phyloP scores from a whole-genome alignment of 805 yeast genomes.

The Saccharomyces cerevisiae region DNA sequence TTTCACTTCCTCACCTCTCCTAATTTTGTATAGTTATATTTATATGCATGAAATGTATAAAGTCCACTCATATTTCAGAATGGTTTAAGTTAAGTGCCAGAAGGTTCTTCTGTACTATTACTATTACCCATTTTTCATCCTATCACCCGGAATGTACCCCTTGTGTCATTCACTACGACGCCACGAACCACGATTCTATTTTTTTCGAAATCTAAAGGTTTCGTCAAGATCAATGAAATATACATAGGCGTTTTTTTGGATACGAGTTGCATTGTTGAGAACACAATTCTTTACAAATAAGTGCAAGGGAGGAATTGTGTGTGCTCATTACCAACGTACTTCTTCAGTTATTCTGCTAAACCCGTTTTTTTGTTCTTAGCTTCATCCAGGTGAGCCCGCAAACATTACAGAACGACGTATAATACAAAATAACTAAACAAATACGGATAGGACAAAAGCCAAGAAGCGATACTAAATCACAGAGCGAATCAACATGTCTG shows the following conservation, averaged over 20 bases:
- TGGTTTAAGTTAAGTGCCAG: neutral
- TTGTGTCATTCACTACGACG: neutral
- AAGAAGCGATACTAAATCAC: constrained; percentile 1
- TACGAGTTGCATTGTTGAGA: neutral
- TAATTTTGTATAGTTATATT: neutral
- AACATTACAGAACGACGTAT: neutral
- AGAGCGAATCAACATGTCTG: constrained; percentile 49
- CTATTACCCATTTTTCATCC: neutral
- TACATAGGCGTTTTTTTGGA: neutral
- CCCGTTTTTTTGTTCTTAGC: neutral
- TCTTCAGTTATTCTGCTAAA: neutral
- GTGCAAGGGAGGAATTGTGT: neutral
- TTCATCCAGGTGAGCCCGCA: neutral
- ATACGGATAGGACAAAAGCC: neutral
- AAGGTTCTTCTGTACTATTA: neutral
- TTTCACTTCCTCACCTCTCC: neutral
- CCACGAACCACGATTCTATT: neutral
- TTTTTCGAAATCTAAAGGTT: neutral
- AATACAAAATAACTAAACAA: neutral
- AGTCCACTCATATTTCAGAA: neutral
- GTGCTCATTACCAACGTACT: neutral
- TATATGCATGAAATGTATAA: neutral
- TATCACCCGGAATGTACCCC: neutral
- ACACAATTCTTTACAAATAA: neutral
- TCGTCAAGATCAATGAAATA: neutral